A percentile compares a stretch with the other conserved stretches of the same genome.
These are phyloP conservation scores for Termitomyces sp. DNA, from an alignment of 768 basidiomycete species.

Conservation along the genomic window DNA sequence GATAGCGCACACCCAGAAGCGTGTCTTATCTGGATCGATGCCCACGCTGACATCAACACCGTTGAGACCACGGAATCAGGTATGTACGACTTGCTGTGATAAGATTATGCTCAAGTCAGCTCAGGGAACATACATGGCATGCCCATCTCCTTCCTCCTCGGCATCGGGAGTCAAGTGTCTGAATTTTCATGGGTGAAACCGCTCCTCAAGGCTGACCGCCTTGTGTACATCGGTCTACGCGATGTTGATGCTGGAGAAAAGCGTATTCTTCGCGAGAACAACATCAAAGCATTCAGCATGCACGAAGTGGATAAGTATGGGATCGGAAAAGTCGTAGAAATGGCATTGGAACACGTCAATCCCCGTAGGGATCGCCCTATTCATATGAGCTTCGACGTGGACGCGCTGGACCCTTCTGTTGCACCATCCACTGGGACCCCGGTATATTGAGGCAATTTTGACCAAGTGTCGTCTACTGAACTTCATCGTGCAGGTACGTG, in stretches of 20 bases:
- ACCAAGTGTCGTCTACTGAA: conserved; percentile 7
- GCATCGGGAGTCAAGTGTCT: conserved; percentile 41
- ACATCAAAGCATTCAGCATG: conserved; percentile 89
- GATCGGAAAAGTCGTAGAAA: conserved; percentile 92
- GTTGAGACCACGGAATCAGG: conserved; percentile 75
- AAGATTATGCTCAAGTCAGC: conserved; percentile 1
- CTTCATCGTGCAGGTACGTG: conserved; percentile 61
- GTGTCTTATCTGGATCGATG: conserved; percentile 95
- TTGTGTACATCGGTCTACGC: conserved; percentile 97
- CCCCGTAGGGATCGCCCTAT: conserved; percentile 80
- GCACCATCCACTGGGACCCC: conserved; percentile 97
- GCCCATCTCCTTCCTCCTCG: conserved; percentile 92
- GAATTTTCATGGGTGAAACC: conserved; percentile 58
- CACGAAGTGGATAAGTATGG: conserved; percentile 90
- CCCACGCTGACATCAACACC: conserved; percentile 97
- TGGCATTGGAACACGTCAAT: conserved; percentile 95
- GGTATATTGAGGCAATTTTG: conserved; percentile 36
- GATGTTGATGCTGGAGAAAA: conserved; percentile 92
- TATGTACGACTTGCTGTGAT: conserved; percentile 25
- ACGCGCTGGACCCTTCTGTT: conserved; percentile 89
- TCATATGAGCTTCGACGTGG: conserved; percentile 96
- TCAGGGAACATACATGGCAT: conserved; percentile 96
- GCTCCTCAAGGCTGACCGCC: conserved; percentile 61
- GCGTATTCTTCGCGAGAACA: conserved; percentile 73
- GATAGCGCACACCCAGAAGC: conserved; percentile 69